Evolutionary conservation across 768 basidiomycete species (phyloP).

Genomic region (Mycena galopus): DNA sequence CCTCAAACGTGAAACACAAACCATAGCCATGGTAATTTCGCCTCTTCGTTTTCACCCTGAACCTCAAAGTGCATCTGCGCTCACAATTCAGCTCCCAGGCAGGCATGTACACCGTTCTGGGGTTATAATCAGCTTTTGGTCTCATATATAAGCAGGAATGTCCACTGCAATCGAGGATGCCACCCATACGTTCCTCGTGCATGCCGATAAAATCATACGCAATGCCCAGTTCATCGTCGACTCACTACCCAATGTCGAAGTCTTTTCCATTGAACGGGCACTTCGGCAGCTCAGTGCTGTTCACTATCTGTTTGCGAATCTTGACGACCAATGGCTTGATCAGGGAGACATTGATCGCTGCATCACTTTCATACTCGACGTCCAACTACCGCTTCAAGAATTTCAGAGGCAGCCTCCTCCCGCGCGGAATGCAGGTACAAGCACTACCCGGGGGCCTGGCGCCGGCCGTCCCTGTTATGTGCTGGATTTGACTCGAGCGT

Average conservation of each 20-base stretch:
- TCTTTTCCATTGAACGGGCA: neutral
- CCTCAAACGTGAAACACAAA: too few relatives aligned
- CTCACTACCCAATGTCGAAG: neutral
- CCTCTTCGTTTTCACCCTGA: too few relatives aligned
- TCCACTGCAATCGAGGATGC: too few relatives aligned
- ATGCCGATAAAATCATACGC: too few relatives aligned
- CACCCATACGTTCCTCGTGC: too few relatives aligned
- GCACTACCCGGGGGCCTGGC: neutral
- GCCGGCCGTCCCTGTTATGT: slow-evolving; percentile 40
- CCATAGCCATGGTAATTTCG: too few relatives aligned
- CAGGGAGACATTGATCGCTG: neutral
- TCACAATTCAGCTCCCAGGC: too few relatives aligned
- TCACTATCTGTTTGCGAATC: neutral
- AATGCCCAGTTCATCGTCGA: too few relatives aligned
- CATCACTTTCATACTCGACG: neutral
- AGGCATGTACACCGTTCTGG: too few relatives aligned
- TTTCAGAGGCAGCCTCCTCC: slow-evolving; percentile 7
- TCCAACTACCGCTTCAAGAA: neutral
- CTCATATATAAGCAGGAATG: too few relatives aligned
- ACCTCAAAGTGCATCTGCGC: too few relatives aligned
- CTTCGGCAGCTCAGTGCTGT: neutral
- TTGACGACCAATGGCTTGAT: slow-evolving; percentile 17
- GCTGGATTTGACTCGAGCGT: slow-evolving; percentile 38
- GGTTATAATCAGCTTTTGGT: too few relatives aligned
- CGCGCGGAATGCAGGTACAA: slow-evolving; percentile 8